phyloP scores from a whole-genome alignment of 2,329 filamentous ascomycete species.

The Aureobasidium leucospermi region DNA sequence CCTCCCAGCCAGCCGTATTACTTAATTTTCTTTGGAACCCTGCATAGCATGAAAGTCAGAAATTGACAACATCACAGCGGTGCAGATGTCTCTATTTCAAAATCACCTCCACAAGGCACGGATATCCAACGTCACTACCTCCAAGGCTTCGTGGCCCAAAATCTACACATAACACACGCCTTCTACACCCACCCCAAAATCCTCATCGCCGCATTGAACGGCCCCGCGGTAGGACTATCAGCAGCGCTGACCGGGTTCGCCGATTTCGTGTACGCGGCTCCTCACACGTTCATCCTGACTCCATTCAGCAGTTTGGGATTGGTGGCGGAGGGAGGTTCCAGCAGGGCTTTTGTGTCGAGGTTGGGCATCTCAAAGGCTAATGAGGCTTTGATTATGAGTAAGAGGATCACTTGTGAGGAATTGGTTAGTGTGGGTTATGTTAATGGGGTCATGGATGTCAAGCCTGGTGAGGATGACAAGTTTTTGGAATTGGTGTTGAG shows the following conservation, averaged over 20 bases:
- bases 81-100: constrained; percentile 62
- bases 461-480: constrained; percentile 53
- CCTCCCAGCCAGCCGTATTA: background rate
- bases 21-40: background rate
- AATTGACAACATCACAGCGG: constrained; percentile 47
- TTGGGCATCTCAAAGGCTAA: constrained; percentile 78
- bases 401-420: constrained; percentile 64
- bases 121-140: constrained; percentile 54
- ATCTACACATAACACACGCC: constrained; percentile 80
- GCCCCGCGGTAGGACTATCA: constrained; percentile 79
- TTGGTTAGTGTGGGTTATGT: constrained; percentile 72
- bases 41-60: background rate
- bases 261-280: constrained; percentile 86
- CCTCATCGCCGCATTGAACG: constrained; percentile 84
- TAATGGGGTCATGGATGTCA: constrained; percentile 67
- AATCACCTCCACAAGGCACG: constrained; percentile 32
- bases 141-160: constrained; percentile 68
- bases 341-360: constrained; percentile 67
- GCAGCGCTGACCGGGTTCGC: constrained; percentile 76
- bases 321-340: constrained; percentile 80
- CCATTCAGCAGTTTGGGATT: constrained; percentile 87
- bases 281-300: constrained; percentile 76
- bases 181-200: constrained; percentile 95
- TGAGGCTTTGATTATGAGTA: constrained; percentile 88
- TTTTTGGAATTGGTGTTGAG: constrained; percentile 66